Evolutionary conservation across 208 protist species (phyloP).

Genomic region (Leishmania major): DNA sequence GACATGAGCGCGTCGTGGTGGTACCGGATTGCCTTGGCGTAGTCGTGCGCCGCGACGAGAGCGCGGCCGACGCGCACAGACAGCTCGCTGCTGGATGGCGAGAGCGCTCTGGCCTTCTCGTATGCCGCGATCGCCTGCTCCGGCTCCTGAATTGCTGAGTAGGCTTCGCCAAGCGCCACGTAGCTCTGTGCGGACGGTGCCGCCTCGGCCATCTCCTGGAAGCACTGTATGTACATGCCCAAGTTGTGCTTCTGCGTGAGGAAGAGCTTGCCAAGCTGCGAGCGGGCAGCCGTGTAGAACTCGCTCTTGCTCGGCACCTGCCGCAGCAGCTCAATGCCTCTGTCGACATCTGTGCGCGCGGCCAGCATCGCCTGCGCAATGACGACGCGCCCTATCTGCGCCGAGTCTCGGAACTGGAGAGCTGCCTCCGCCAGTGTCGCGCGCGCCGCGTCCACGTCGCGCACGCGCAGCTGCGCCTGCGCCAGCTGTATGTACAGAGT

Average conservation of each 20-base stretch:
- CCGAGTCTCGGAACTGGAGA: conserved; percentile 60
- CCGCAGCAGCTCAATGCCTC: conserved; percentile 77
- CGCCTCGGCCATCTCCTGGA: conserved; percentile 90
- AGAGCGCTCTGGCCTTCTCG: conserved; percentile 85
- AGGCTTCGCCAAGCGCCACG: conserved; percentile 89
- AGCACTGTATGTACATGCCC: conserved; percentile 82
- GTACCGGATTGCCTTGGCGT: conserved; percentile 90
- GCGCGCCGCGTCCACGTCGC: conserved; percentile 81
- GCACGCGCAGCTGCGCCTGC: conserved; percentile 74
- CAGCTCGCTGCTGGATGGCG: conserved; percentile 81
- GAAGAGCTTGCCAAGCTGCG: conserved; percentile 91
- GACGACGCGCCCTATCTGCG: conserved; percentile 71
- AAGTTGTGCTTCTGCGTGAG: conserved; percentile 83
- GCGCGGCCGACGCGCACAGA: conserved; percentile 92
- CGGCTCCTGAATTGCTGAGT: conserved; percentile 86
- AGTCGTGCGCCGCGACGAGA: conserved; percentile 94
- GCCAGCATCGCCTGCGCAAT: conserved; percentile 90
- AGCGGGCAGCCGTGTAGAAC: conserved; percentile 83
- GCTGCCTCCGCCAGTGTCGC: conserved; percentile 64
- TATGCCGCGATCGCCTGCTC: conserved; percentile 92
- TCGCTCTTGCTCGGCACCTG: conserved; percentile 69
- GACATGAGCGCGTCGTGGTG: conserved; percentile 83
- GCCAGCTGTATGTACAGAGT: conserved; percentile 88
- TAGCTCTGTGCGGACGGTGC: conserved; percentile 73
- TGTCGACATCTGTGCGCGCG: conserved; percentile 83